Conservation (phyloP, 495 filamentous ascomycete genomes). For the Xylaria palmicola region DNA sequence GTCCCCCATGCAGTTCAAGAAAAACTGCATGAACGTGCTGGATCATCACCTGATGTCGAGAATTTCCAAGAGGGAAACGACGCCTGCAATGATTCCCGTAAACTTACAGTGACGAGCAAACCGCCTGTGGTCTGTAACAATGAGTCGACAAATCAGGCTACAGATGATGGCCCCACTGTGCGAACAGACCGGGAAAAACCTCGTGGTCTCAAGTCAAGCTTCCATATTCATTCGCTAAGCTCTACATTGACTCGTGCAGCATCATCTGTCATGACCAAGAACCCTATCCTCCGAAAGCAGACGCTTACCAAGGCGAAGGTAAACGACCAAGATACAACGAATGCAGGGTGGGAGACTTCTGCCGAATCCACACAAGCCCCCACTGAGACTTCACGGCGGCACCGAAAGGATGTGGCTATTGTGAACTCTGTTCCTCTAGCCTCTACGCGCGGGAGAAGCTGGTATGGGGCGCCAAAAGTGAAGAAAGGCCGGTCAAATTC, state of each 20-base stretch:
- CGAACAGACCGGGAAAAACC: conserved; percentile 6
- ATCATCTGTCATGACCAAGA: conserved; percentile 30
- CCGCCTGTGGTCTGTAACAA: conserved; percentile 36
- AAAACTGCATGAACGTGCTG: conserved; percentile 35
- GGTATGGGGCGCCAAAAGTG: neutral
- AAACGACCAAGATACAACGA: neutral
- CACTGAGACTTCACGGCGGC: neutral
- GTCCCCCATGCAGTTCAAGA: conserved; percentile 34
- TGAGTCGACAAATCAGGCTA: conserved; percentile 28
- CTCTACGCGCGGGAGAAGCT: neutral
- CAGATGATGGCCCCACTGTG: conserved; percentile 8
- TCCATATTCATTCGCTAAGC: conserved; percentile 27
- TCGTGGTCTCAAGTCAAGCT: conserved; percentile 26
- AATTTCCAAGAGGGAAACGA: conserved; percentile 33
- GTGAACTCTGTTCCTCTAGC: neutral
- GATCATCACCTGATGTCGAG: conserved; percentile 30
- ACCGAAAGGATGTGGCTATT: neutral
- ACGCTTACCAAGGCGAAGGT: conserved; percentile 24
- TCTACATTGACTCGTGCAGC: conserved; percentile 29
- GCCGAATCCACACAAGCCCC: neutral
- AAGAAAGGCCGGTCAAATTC: conserved; percentile 2
- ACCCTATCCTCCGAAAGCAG: conserved; percentile 37
- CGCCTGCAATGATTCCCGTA: conserved; percentile 30
- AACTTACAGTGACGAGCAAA: conserved; percentile 37
- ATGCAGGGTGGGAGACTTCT: neutral